Base-by-base conservation (phyloP, 164 flowering plant genomes). In the Umbellularia californica region DNA sequence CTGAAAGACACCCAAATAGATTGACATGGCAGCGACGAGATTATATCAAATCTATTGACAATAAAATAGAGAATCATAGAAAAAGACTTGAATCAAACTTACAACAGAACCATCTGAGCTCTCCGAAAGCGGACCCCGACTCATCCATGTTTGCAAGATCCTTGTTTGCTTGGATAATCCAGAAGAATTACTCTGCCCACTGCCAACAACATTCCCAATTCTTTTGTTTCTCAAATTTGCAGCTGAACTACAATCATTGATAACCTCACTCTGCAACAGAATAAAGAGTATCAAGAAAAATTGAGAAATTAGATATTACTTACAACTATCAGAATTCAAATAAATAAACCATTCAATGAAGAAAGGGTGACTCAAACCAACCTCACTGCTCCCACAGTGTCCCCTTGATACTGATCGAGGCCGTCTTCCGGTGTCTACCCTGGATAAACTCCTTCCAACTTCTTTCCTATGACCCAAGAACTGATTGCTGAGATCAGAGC, bases 371-470 rank as follows among this genome's bases (percentile, higher is more conserved):
- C 23, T 24, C 78, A 25, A 41, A 65, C 64, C 76, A 74, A 91
- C 92, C 91, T 86, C 88, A 58, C 83, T 87, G 70, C 67, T 84
- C n/a, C 77, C 84, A 52, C 23, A 72, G 60, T 28, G 80, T 0
- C 75, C 68, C 73, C 89, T 78, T 1, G 91, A 82, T 5, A 82
- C 80, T 3, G 93, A 90, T 13, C 78, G 68, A 33, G 82, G 80
- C 47, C 85, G 82, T 28, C 87, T 77, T 15, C 84, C 82, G 3
- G 75, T 76, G 70, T 82, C 88, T 5, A 79, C 88, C 72, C 86
- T 82, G 0, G 95, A 87, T 79, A 87, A 55, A 73, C 93, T 91
- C 77, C 90, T 84, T 14, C 87, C 88, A 20, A 79, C 41, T 58
- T 67, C 86, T 51, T 73, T 82, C 55, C 82, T 11, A 27, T 23